Base-by-base conservation (phyloP, 495 filamentous ascomycete genomes). In the Podospora anserina region DNA sequence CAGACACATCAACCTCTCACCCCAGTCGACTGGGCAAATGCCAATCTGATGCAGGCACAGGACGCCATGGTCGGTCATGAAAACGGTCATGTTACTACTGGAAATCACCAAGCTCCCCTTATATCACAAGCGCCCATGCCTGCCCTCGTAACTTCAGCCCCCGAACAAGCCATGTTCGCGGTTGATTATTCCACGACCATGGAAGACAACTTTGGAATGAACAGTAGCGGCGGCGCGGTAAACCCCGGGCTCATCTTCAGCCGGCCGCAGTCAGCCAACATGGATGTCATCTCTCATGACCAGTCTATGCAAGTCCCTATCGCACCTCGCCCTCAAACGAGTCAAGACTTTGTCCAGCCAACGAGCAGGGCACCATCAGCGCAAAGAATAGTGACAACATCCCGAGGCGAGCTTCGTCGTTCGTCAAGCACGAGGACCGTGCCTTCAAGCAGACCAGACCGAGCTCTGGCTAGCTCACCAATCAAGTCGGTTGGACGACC, bases 401-500 rank as follows among this genome's bases (percentile, higher is more conserved):
- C 71, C 6, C 79, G 76, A 20, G 73, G 65, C 13, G 74, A 79
- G 63, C 68, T 81, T 19, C 81, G 80, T 32, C 79, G 82, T n/a
- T 78, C 81, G 13, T 70, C 73, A n/a, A 83, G 80, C 67, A 75
- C 72, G n/a, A 79, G 75, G 70, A 82, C 81, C 13, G 70, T 74
- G 4, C 72, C 67, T 18, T 70, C 74, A 2, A 72, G 74, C 49
- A 82, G 76, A 55, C 78, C 76, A 58, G 82, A 83, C 55, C 79
- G 79, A 59, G 75, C 76, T 18, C 81, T 81, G 9, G 81, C 84
- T 39, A 88, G 84, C 70, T 86, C 86, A 23, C 87, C 87, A 5
- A 78, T 84, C 69, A 84, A 82, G 64, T 68, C 79, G 18, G 69
- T 79, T 2, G 76, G 79, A 28, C 84, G 86, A 11, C 87, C 87